A percentile compares a stretch with the other conserved stretches of the same genome.
phyloP scores from a whole-genome alignment of 106 monocot genomes.

The Dioscorea zingiberensis region DNA sequence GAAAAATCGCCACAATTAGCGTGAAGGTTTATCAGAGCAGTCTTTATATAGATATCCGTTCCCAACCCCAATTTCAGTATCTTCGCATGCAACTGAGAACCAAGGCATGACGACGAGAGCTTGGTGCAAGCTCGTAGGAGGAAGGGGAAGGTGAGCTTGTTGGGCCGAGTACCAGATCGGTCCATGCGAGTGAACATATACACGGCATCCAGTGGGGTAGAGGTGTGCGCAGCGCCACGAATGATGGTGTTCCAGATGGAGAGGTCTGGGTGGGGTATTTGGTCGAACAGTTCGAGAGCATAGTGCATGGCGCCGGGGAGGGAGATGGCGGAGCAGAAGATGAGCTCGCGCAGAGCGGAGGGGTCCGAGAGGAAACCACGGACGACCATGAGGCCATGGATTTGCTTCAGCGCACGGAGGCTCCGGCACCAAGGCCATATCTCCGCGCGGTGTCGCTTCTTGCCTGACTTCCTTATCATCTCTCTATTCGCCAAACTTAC shows the following conservation, averaged over 20 bases:
- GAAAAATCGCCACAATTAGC: slow-evolving; percentile 51
- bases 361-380: slow-evolving; percentile 36
- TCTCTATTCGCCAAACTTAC: too few species aligned
- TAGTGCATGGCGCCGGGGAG: slow-evolving; percentile 28
- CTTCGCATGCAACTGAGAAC: slow-evolving; percentile 46
- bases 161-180: slow-evolving; percentile 19
- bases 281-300: slow-evolving; percentile 51
- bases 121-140: slow-evolving; percentile 52
- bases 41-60: slow-evolving; percentile 31
- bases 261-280: slow-evolving; percentile 44
- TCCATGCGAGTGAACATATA: slow-evolving; percentile 39
- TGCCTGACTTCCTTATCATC: slow-evolving; percentile 36
- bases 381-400: slow-evolving; percentile 45
- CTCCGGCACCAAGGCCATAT: slow-evolving; percentile 46
- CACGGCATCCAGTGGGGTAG: slow-evolving; percentile 42
- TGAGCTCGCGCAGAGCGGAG: slow-evolving; percentile 36
- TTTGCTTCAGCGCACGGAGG: slow-evolving; percentile 47
- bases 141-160: slow-evolving; percentile 69
- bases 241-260: slow-evolving; percentile 84
- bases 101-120: slow-evolving; percentile 21
- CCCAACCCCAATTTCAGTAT: slow-evolving; percentile 36
- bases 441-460: slow-evolving; percentile 18
- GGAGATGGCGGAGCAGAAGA: slow-evolving; percentile 47
- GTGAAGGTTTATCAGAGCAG: slow-evolving; percentile 58
- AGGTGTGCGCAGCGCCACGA: slow-evolving; percentile 46